Base-by-base conservation (phyloP, 345 rosid species). In the Linum tenue region DNA sequence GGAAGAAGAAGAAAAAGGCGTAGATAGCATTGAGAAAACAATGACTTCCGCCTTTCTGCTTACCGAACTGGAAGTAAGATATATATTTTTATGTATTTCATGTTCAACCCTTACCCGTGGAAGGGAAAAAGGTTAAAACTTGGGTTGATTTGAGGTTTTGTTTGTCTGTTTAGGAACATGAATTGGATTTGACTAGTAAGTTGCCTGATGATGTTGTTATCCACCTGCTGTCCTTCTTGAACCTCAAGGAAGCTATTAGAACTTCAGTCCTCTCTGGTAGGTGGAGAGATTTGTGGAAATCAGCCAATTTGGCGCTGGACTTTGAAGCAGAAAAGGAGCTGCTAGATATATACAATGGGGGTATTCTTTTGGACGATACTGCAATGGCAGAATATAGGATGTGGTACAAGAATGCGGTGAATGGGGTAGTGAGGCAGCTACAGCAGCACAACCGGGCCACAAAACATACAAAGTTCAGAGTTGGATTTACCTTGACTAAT, bases 201-300 rank as follows among this genome's bases (percentile, higher is more conserved):
- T 37, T 70, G 56, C 64, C 73, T 9, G 68, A 70, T 70, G 59
- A 58, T 2, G 35, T 70, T 42, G 16, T 70, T 56, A 59, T 64
- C 59, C 64, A 57, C n/a, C 57, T 70, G 43, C 31, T 63, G 42
- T 70, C 68, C 39, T n/a, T 64, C 5, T 42, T 70, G 64, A 37
- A 55, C 16, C 51, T 59, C 53, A 65, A 38, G 65, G 74, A 70
- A 48, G 74, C 69, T 44, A 59, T 59, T 50, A 51, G 55, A 50
- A 65, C 65, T 31, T 37, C 64, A 15, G 40, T 70, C 14, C 44
- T 70, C 22, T 64, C 69, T 1, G n/a, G 48, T 37, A 70, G 69
- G 31, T 70, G 74, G 74, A 65, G 65, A 17, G 1, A 59, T 40
- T 44, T 64, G 55, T 70, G 74, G 74, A 55, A 48, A 59, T 70